These are phyloP conservation scores for Punctularia strigosozonata DNA, from an alignment of 768 basidiomycete species.

Conservation along the genomic window DNA sequence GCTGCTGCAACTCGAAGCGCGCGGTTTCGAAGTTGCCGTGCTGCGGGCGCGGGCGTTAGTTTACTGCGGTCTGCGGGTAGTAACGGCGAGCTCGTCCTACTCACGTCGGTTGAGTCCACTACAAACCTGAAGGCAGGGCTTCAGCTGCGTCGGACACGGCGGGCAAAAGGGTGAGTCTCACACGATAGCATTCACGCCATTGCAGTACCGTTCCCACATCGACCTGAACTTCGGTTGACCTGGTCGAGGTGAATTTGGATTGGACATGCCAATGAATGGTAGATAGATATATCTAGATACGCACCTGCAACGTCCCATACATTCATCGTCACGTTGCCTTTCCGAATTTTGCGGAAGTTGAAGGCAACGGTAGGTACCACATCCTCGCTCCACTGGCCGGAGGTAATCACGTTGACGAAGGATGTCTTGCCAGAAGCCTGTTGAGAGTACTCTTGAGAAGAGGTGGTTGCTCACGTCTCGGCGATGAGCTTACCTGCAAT, in stretches of 20 bases:
- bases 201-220: slow-evolving; percentile 93
- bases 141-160: neutral
- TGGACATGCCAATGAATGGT: neutral
- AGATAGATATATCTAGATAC: slow-evolving; percentile 10
- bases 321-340: slow-evolving; percentile 84
- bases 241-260: slow-evolving; percentile 16
- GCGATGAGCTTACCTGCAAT: slow-evolving; percentile 45
- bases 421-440: slow-evolving; percentile 94
- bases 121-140: slow-evolving; percentile 67
- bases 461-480: slow-evolving; percentile 1
- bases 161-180: slow-evolving; percentile 26
- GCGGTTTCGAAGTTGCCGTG: slow-evolving; percentile 74
- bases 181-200: slow-evolving; percentile 89
- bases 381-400: slow-evolving; percentile 91
- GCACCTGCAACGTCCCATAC: slow-evolving; percentile 92
- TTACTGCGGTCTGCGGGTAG: slow-evolving; percentile 1
- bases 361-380: slow-evolving; percentile 95
- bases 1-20: slow-evolving; percentile 73
- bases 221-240: slow-evolving; percentile 90
- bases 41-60: slow-evolving; percentile 24
- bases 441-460: neutral
- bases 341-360: slow-evolving; percentile 79
- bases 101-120: slow-evolving; percentile 83
- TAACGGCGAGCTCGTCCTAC: slow-evolving; percentile 16
- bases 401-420: slow-evolving; percentile 84